A percentile compares a stretch with the other conserved stretches of the same genome.
Evolutionary conservation across 306 rosid species (phyloP).

Genomic region (Carpinus fangiana): DNA sequence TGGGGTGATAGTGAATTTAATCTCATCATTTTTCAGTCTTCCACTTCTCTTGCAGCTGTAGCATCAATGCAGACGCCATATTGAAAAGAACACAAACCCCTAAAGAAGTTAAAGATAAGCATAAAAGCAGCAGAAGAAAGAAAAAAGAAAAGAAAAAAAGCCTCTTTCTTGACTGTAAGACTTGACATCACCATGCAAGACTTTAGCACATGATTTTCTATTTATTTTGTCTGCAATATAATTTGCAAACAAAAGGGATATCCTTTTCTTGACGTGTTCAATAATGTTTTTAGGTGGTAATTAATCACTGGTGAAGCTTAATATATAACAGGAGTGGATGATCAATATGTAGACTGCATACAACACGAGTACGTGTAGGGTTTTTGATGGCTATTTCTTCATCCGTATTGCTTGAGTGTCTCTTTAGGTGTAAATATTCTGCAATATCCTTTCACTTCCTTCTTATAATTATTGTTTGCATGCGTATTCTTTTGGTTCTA

Average conservation of each 20-base stretch:
- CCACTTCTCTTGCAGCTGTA: not conserved
- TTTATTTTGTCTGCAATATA: not conserved
- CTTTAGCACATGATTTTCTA: not conserved
- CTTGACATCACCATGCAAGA: not conserved
- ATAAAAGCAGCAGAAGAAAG: not conserved
- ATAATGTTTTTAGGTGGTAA: not conserved
- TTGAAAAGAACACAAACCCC: constrained; percentile 5
- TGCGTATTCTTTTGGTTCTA: not conserved
- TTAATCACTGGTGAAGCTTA: not conserved
- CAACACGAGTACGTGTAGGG: too few species aligned
- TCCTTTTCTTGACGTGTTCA: not conserved
- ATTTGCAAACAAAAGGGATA: not conserved
- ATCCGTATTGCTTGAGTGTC: not conserved
- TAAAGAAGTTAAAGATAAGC: not conserved
- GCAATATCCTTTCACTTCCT: not conserved
- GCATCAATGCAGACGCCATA: constrained; percentile 15
- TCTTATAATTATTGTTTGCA: not conserved
- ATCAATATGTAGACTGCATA: too few species aligned
- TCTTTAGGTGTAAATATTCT: not conserved
- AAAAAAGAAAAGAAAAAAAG: not conserved
- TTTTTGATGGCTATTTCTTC: too few species aligned
- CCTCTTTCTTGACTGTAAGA: not conserved
- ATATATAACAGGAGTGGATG: not conserved
- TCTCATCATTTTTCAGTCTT: not conserved
- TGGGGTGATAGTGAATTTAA: constrained; percentile 1